phyloP scores from a whole-genome alignment of 768 basidiomycete species.

The Punctularia strigosozonata region DNA sequence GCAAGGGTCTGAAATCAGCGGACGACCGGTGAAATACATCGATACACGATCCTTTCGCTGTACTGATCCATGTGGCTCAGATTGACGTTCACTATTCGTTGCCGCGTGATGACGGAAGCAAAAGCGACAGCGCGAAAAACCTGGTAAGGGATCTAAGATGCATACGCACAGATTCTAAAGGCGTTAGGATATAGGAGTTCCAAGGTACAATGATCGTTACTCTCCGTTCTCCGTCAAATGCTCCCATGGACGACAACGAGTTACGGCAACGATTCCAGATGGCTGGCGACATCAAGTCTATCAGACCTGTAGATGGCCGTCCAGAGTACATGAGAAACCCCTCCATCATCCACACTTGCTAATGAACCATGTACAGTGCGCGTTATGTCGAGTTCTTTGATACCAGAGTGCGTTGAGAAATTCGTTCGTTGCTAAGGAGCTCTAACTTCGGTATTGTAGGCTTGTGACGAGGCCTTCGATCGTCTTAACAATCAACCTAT shows the following conservation, averaged over 20 bases:
- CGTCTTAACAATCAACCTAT: conserved; percentile 64
- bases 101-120: conserved; percentile 74
- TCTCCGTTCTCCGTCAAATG: conserved; percentile 54
- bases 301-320: conserved; percentile 52
- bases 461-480: conserved; percentile 70
- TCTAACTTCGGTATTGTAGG: conserved; percentile 28
- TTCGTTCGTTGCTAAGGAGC: neutral
- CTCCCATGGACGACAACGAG: conserved; percentile 73
- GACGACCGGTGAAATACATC: conserved; percentile 56
- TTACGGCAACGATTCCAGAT: conserved; percentile 78
- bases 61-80: no score
- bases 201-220: conserved; percentile 82
- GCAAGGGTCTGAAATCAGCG: conserved; percentile 81
- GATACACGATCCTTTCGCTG: conserved; percentile 5
- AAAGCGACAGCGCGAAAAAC: conserved; percentile 69
- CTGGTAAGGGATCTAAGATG: conserved; percentile 39
- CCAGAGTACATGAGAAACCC: conserved; percentile 35
- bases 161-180: neutral
- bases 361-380: conserved; percentile 38
- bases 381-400: conserved; percentile 94
- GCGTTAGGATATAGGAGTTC: conserved; percentile 34
- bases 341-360: conserved; percentile 4
- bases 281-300: conserved; percentile 82
- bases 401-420: conserved; percentile 44
- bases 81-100: conserved; percentile 98